Base-by-base conservation (phyloP, 164 flowering plant genomes). In the Cinnamomum chago region DNA sequence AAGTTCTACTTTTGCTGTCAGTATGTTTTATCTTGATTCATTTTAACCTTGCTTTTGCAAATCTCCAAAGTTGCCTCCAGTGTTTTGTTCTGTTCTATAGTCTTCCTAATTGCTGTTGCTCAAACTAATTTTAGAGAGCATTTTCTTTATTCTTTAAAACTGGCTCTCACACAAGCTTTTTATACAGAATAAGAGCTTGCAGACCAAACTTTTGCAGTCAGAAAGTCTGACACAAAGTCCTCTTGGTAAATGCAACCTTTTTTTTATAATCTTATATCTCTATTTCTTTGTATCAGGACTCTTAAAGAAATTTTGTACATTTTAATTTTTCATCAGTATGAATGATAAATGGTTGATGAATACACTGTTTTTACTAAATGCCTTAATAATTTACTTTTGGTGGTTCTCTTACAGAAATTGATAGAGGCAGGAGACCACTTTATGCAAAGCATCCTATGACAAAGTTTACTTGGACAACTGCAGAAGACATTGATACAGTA, bases 371-470 rank as follows among this genome's bases (percentile, higher is more conserved):
- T 23, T 23, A 22, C 28, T 65, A 9, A 69, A 18, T 62, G 15
- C 71, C 58, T 7, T 10, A 68, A 17, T 47, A 3, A 33, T 25
- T 17, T 66, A 5, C 28, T 33, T 71, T 24, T 58, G 6, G 50
- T 23, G 33, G 52, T 40, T 40, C 77, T 60, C 75, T 85, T 79
- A 69, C 88, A 95, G 99, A 86, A 52, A 81, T 93, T 76, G 90
- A 88, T 17, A 90, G 88, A 84, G 81, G 88, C 33, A 88, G 83
- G 81, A 87, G 88, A 77, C 99, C 98, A 55, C 82, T 96, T 75
- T 94, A 93, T 78, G 88, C 81, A 74, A 96, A 92, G 85, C 99
- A 94, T 82, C 98, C 98, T 27, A 92, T 94, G 97, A 70, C 84
- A 70, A 91, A 91, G 74, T 96, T 96, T 86, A 83, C 99, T 25